Conservation (phyloP, 1,284 basidiomycete genomes). For the Pholiota adiposa region DNA sequence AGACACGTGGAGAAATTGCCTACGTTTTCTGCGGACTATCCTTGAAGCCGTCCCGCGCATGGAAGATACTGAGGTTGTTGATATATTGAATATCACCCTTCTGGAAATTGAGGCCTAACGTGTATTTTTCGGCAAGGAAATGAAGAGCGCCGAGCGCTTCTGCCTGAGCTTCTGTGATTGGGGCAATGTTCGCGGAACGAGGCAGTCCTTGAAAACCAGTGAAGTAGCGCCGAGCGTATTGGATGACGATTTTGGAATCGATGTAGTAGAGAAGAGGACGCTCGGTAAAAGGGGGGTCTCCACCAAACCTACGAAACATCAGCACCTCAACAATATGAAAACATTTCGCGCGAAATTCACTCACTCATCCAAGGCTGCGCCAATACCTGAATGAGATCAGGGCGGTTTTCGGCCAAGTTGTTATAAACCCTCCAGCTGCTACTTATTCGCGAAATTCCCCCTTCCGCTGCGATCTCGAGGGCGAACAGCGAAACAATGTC, state of each 20-base stretch:
- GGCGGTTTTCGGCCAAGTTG: conserved; percentile 44
- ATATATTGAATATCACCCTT: conserved; percentile 55
- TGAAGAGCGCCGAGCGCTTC: conserved; percentile 49
- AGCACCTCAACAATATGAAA: not conserved
- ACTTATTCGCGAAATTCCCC: conserved; percentile 46
- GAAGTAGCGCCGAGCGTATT: conserved; percentile 48
- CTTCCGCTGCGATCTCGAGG: conserved; percentile 43
- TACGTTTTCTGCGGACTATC: conserved; percentile 43
- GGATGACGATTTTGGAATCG: conserved; percentile 43
- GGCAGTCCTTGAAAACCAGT: conserved; percentile 33
- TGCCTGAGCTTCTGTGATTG: conserved; percentile 50
- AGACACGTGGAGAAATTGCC: conserved; percentile 20
- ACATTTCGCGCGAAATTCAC: conserved; percentile 12
- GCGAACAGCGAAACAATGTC: conserved; percentile 47
- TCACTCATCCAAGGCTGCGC: conserved; percentile 46
- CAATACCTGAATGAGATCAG: conserved; percentile 43
- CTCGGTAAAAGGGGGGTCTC: conserved; percentile 37
- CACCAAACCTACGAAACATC: conserved; percentile 33
- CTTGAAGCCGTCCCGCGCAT: conserved; percentile 46
- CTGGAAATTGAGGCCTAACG: conserved; percentile 46
- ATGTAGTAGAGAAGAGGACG: conserved; percentile 44
- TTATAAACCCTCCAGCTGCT: conserved; percentile 47
- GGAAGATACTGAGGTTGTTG: conserved; percentile 47
- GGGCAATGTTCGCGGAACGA: conserved; percentile 37
- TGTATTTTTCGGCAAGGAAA: conserved; percentile 46